Conservation (phyloP, 768 basidiomycete species). For the Tulasnella sp. region DNA sequence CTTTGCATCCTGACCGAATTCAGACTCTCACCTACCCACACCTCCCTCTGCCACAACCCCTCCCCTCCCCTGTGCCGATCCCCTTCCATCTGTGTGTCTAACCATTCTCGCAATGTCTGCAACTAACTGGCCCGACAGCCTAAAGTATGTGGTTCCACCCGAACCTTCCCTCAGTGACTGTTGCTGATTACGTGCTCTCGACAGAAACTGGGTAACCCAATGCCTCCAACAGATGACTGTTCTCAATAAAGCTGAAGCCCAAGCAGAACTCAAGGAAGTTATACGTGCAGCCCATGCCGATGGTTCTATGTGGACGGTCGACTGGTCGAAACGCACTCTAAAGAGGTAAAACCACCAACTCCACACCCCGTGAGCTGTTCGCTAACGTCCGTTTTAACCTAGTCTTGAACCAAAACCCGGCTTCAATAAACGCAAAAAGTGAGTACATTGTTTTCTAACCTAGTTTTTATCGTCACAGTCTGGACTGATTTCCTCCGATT, state of each 20-base stretch:
- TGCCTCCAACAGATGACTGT: constrained; percentile 90
- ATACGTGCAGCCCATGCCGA: constrained; percentile 87
- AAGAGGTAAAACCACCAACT: constrained; percentile 51
- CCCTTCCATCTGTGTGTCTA: neutral
- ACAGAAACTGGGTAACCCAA: constrained; percentile 91
- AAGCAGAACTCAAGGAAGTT: constrained; percentile 92
- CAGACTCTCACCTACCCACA: neutral
- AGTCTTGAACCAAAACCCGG: constrained; percentile 39
- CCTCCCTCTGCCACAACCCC: neutral
- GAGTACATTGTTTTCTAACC: constrained; percentile 30
- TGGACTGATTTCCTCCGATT: neutral
- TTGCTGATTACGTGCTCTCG: neutral
- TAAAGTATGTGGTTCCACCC: constrained; percentile 30
- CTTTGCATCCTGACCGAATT: neutral
- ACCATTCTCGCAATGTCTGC: constrained; percentile 20
- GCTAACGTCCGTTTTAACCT: constrained; percentile 55
- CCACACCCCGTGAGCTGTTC: constrained; percentile 32
- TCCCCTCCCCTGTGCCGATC: neutral
- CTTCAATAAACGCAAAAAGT: constrained; percentile 69
- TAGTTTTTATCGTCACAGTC: neutral
- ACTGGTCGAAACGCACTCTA: constrained; percentile 86
- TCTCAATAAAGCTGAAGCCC: constrained; percentile 78
- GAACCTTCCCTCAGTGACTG: neutral
- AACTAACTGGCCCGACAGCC: constrained; percentile 32
- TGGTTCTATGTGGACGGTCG: constrained; percentile 85